Evolutionary conservation across 345 rosid species (phyloP), one percentile per base, ranked within the genome.

Genomic region (Fremontodendron californicum): DNA sequence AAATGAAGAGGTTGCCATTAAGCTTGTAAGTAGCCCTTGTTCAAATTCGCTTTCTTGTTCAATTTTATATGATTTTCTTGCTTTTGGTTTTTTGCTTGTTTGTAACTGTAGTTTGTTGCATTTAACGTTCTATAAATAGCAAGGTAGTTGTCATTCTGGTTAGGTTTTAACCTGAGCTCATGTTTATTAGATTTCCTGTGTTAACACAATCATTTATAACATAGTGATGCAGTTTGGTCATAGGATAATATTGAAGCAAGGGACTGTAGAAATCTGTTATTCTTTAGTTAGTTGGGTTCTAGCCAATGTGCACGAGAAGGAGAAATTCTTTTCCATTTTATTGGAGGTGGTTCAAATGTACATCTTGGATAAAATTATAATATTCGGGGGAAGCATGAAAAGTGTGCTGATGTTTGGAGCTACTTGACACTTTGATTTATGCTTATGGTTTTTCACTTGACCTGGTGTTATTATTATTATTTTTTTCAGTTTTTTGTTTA

Each of bases 1-100:
- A 7, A 96, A 90, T 62, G 98, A 96, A 82, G 99, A 96, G 85
- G 96, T 96, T 76, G 98, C 94, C 52, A 92, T 96, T 84, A 96
- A 96, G 90, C 94, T 96, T 80, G 98, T 96, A 80, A 87, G 99
- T 86, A n/a, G 29, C 66, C 67, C 71, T 51, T 76, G n/a, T 46
- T 80, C n/a, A 77, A n/a, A 48, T 52, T 27, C 7, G 15, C 29
- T 42, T 12, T 45, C 13, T 66, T 25, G 9, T 45, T 52, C 63
- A 37, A 45, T 75, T 63, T 12, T 29, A 1, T 63, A 29, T 78
- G 18, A 29, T 54, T 55, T 45, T 23, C 23, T 31, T 27, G 27
- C 8, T 49, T 19, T 10, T 66, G 61, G 46, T 49, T 71, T 75
- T n/a, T 67, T 42, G 49, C 35, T 42, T 69, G 8, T 69, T 21